Conservation (phyloP, 805 yeast species). For the Starmerella stellata region DNA sequence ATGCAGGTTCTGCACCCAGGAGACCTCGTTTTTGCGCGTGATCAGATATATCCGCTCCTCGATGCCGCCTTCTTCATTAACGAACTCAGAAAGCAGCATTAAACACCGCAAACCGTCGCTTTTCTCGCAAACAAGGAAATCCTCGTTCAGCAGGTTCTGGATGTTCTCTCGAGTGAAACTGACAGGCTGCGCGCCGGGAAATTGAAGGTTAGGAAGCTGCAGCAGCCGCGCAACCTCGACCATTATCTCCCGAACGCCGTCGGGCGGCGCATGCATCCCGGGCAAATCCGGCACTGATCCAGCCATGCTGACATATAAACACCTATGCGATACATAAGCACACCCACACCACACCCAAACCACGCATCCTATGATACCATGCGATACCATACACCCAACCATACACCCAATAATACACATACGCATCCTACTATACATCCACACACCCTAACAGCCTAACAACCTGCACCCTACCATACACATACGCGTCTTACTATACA, state of each 20-base stretch:
- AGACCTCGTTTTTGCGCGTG: conserved; percentile 76
- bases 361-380: too few relatives aligned
- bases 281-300: conserved; percentile 58
- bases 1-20: conserved; percentile 56
- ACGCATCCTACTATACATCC: too few relatives aligned
- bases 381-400: too few relatives aligned
- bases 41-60: conserved; percentile 82
- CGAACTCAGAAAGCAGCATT: conserved; percentile 43
- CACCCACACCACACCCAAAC: too few relatives aligned
- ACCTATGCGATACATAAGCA: too few relatives aligned
- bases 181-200: conserved; percentile 88
- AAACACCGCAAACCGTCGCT: conserved; percentile 83
- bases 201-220: conserved; percentile 36
- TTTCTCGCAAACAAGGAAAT: conserved; percentile 89
- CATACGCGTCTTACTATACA: too few relatives aligned
- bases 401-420: too few relatives aligned
- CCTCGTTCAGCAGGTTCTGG: conserved; percentile 44
- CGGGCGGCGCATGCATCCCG: conserved; percentile 59
- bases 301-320: background rate
- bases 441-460: too few relatives aligned
- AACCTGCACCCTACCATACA: too few relatives aligned
- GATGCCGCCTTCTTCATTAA: conserved; percentile 24
- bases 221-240: conserved; percentile 47
- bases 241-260: conserved; percentile 49
- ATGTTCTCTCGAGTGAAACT: conserved; percentile 68